These are phyloP conservation scores for Aotearoamyces nothofagi DNA, from an alignment of 2,329 filamentous ascomycete species.

Conservation along the genomic window DNA sequence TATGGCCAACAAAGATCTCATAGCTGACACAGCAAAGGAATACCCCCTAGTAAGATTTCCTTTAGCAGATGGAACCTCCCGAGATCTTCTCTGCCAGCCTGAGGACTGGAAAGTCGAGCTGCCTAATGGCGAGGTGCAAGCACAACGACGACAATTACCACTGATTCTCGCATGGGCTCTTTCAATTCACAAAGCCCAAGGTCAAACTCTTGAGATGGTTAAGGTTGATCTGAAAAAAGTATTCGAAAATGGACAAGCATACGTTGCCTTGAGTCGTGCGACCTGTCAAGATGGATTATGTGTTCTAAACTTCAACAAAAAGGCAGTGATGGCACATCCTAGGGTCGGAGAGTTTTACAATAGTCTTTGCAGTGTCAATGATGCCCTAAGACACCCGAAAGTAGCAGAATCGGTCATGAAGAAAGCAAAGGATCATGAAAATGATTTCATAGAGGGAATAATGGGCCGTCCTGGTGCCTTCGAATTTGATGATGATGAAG, in stretches of 20 bases:
- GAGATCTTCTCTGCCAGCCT: conserved; percentile 66
- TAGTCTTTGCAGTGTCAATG: conserved; percentile 61
- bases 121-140: conserved; percentile 88
- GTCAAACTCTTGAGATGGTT: conserved; percentile 76
- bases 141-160: conserved; percentile 67
- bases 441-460: conserved; percentile 8
- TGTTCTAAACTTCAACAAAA: conserved; percentile 75
- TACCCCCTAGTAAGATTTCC: conserved; percentile 80
- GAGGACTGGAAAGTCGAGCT: conserved; percentile 95
- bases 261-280: conserved; percentile 88
- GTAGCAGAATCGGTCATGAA: conserved; percentile 9
- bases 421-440: conserved; percentile 7
- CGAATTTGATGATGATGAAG: conserved; percentile 31
- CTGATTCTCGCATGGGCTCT: conserved; percentile 93
- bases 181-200: conserved; percentile 96
- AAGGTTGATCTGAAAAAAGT: conserved; percentile 86
- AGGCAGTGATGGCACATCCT: conserved; percentile 87
- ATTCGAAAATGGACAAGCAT: conserved; percentile 96
- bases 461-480: conserved; percentile 15
- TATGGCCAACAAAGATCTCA: conserved; percentile 28
- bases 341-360: conserved; percentile 76
- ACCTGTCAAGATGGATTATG: conserved; percentile 77
- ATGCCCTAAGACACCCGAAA: conserved; percentile 21
- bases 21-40: conserved; percentile 34
- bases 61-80: conserved; percentile 59